Evolutionary conservation across 139 green algal genomes (phyloP), one percentile per base, ranked within the genome.

Genomic region (Chlorella sp.): DNA sequence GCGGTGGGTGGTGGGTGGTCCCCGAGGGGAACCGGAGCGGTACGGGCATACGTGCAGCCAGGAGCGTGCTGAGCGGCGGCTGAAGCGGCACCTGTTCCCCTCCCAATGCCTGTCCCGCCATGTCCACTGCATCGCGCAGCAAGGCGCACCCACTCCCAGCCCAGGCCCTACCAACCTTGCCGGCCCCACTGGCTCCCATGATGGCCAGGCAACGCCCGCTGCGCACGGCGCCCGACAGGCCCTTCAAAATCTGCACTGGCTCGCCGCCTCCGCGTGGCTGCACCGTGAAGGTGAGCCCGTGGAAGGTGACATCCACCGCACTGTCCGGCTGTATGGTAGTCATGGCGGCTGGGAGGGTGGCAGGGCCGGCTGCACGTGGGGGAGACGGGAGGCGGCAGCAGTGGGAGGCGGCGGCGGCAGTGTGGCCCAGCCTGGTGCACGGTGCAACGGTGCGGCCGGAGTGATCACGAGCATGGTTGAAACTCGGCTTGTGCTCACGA

Each of bases 1-100:
- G 94, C 87, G 20, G 94, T 92, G n/a, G 0, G 91, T 92, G 21
- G 88, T 84, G 32, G n/a, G n/a, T n/a, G n/a, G n/a, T n/a, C n/a
- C n/a, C n/a, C n/a, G n/a, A n/a, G n/a, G n/a, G n/a, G n/a, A n/a
- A n/a, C n/a, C n/a, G n/a, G n/a, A n/a, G n/a, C n/a, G n/a, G n/a
- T n/a, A n/a, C n/a, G n/a, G n/a, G n/a, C n/a, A n/a, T n/a, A n/a
- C n/a, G n/a, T n/a, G n/a, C n/a, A n/a, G n/a, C n/a, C n/a, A n/a
- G n/a, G n/a, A n/a, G n/a, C n/a, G n/a, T n/a, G n/a, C n/a, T n/a
- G n/a, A n/a, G n/a, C n/a, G n/a, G n/a, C n/a, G n/a, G n/a, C n/a
- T n/a, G n/a, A n/a, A n/a, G n/a, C n/a, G n/a, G n/a, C n/a, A n/a
- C n/a, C n/a, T n/a, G n/a, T n/a, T n/a, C n/a, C n/a, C n/a, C n/a